These are phyloP conservation scores for Glarea lozoyensis DNA, from an alignment of 495 filamentous ascomycete species.

Conservation along the genomic window DNA sequence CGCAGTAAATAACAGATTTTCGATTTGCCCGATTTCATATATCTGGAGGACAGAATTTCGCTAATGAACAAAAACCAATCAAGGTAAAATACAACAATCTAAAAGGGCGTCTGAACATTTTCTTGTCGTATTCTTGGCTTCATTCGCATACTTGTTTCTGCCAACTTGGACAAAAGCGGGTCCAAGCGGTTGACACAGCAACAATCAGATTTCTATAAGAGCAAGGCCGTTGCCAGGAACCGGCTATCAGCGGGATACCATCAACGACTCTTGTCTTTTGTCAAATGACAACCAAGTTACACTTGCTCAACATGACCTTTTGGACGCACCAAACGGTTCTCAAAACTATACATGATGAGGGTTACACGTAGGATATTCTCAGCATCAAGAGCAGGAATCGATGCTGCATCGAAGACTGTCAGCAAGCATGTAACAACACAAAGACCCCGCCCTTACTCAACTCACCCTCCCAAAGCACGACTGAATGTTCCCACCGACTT, in stretches of 20 bases:
- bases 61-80: too few relatives aligned
- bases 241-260: not conserved
- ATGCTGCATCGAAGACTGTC: slow-evolving; percentile 1
- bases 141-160: slow-evolving; percentile 1
- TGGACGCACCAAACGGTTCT: too few relatives aligned
- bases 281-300: not conserved
- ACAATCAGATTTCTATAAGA: not conserved
- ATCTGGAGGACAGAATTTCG: too few relatives aligned
- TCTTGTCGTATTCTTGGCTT: too few relatives aligned
- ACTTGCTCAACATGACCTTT: not conserved
- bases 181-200: not conserved
- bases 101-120: too few relatives aligned
- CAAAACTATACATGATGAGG: slow-evolving; percentile 15
- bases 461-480: slow-evolving; percentile 26
- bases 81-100: too few relatives aligned
- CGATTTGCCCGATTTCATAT: too few relatives aligned
- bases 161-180: not conserved
- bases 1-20: not conserved
- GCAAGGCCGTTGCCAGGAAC: not conserved
- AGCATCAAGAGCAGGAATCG: slow-evolving; percentile 1
- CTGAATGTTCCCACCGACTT: slow-evolving; percentile 89
- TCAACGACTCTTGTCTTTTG: not conserved
- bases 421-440: not conserved
- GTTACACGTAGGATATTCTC: slow-evolving; percentile 1
- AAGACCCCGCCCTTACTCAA: slow-evolving; percentile 13